Base-by-base conservation (phyloP, 2,329 filamentous ascomycete genomes). In the Thermomyces lanuginosus region DNA sequence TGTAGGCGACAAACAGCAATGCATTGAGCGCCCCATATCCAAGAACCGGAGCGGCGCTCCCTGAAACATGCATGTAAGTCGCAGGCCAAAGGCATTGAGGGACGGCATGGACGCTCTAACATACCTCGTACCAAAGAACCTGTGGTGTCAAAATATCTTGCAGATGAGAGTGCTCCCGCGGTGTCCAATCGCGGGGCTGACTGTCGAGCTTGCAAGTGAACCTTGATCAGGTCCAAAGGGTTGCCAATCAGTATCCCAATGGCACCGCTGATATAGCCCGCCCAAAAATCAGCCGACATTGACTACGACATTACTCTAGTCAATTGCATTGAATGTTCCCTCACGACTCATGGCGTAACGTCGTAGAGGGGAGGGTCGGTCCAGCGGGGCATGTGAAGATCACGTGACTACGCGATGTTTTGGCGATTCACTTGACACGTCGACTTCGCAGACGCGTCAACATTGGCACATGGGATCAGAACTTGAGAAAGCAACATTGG, bases 231-330 rank as follows among this genome's bases (percentile, higher is more conserved):
- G 47, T 84, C 77, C 4, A 93, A 62, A 3, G 83, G 82, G 43
- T 92, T 92, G 36, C 86, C 83, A 34, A 92, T 76, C 24, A 92
- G 58, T 42, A 93, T 93, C 23, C 82, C 80, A 25, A 76, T 64
- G 31, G 78, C 82, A 28, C 86, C 86, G 46, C 78, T 86, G 34
- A 89, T 57, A 53, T 92, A 93, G 44, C 84, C 83, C 31, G 84
- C 80, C 79, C 80, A 92, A 53, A 93, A 93, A 49, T 92, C 84
- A 40, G 81, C 71, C 26, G 79, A 80, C 79, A 89, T 86, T 26
- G 16, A 30, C 31, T 27, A 17, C 22, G 20, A 27, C 21, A 13
- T 16, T 26, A 16, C 19, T 16, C 24, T 19, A 23, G 18, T 10
- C 8, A 22, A 18, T 20, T 20, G 7, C 18, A 20, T 20, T 30